Conservation (phyloP, 768 basidiomycete species). For the Lactarius trivialis region DNA sequence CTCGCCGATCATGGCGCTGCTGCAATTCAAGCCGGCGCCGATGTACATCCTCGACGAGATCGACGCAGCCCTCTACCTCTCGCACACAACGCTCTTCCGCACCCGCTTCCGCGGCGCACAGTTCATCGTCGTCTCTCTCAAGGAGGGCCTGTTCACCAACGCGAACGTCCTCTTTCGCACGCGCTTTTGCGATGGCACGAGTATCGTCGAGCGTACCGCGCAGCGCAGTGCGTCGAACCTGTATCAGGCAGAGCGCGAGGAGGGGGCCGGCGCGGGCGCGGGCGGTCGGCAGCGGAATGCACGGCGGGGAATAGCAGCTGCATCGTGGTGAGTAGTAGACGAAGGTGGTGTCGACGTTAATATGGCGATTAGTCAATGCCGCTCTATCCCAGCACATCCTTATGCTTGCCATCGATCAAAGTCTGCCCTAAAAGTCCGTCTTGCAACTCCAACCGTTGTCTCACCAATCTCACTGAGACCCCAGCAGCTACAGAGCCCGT, state of each 20-base stretch:
- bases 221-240: conserved; percentile 51
- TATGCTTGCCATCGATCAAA: background rate
- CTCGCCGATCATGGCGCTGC: conserved; percentile 95
- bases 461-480: background rate
- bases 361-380: too few relatives aligned
- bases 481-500: background rate
- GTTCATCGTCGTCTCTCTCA: conserved; percentile 95
- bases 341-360: too few relatives aligned
- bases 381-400: background rate
- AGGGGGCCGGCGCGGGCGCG: background rate
- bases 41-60: conserved; percentile 99
- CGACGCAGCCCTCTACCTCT: conserved; percentile 93
- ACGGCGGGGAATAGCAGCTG: conserved; percentile 6
- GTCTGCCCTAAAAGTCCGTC: too few relatives aligned
- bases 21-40: conserved; percentile 98
- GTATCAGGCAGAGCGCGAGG: conserved; percentile 26
- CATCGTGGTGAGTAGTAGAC: background rate
- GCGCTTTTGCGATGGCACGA: conserved; percentile 90
- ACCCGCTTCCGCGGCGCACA: conserved; percentile 97
- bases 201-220: conserved; percentile 76
- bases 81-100: conserved; percentile 93
- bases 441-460: background rate
- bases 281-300: background rate
- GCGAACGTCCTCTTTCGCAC: conserved; percentile 94
- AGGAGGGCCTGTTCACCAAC: conserved; percentile 96